A percentile compares a stretch with the other conserved stretches of the same genome.
phyloP scores from a whole-genome alignment of 169 alveolate genomes.

The Eimeria acervulina region DNA sequence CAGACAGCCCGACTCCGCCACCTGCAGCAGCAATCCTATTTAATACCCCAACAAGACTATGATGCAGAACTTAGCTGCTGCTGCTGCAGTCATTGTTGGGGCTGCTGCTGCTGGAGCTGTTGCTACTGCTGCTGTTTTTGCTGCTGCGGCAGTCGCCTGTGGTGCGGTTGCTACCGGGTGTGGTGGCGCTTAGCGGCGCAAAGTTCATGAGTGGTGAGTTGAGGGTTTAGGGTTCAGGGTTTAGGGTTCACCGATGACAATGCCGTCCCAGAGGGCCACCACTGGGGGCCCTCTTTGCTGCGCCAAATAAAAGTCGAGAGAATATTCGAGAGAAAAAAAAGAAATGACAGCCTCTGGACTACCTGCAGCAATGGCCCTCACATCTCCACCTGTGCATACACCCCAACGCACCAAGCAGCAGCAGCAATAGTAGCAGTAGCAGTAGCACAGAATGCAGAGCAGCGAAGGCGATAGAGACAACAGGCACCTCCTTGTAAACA shows the following conservation, averaged over 20 bases:
- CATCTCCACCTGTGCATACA: constrained; percentile 90
- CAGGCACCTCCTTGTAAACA: not conserved
- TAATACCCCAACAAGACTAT: not conserved
- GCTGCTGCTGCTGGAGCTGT: no score
- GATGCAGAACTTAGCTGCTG: no score
- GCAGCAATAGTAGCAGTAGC: not conserved
- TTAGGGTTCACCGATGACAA: constrained; percentile 79
- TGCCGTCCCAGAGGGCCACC: constrained; percentile 82
- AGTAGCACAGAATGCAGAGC: not conserved
- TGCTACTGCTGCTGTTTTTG: no score
- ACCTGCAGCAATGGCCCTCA: constrained; percentile 87
- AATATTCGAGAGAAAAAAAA: constrained; percentile 89
- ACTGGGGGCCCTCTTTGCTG: constrained; percentile 82
- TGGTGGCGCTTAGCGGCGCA: not conserved
- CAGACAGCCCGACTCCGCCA: constrained; percentile 94
- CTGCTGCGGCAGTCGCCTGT: no score
- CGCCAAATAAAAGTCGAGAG: constrained; percentile 88
- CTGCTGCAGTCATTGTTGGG: no score
- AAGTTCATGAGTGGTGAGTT: not conserved
- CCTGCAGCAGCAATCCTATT: constrained; percentile 71
- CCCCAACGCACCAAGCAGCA: not conserved
- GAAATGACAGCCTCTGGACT: constrained; percentile 64
- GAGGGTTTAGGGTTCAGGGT: not conserved
- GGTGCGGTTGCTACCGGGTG: not conserved
- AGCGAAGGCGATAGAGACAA: not conserved